Evolutionary conservation across 192 early-diverging fungal species (phyloP).

Genomic region (Entomortierella parvispora): DNA sequence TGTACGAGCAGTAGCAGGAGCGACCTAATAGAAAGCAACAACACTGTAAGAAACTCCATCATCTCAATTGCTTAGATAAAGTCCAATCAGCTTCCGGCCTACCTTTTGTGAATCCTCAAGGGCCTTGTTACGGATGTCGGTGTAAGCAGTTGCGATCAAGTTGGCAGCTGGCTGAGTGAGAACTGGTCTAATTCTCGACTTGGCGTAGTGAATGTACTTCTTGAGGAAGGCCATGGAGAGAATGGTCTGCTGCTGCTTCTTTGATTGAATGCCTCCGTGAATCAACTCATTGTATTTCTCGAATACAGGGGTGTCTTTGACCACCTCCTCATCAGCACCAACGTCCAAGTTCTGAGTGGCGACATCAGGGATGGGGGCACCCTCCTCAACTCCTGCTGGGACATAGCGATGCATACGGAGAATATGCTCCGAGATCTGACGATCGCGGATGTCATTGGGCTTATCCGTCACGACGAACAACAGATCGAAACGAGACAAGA

Average conservation of each 20-base stretch:
- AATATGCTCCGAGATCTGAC: constrained; percentile 92
- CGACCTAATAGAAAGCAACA: constrained; percentile 67
- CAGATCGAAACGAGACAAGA: constrained; percentile 97
- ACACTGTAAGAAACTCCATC: constrained; percentile 6
- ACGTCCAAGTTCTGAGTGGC: constrained; percentile 54
- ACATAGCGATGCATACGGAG: constrained; percentile 94
- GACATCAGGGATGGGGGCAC: constrained; percentile 64
- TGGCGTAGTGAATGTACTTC: constrained; percentile 96
- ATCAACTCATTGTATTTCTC: constrained; percentile 89
- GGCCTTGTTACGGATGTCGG: constrained; percentile 83
- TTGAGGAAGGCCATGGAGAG: constrained; percentile 90
- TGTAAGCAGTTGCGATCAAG: constrained; percentile 82
- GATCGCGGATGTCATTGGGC: constrained; percentile 85
- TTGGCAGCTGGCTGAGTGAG: constrained; percentile 87
- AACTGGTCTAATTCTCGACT: constrained; percentile 84
- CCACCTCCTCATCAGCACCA: constrained; percentile 62
- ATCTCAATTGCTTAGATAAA: too few relatives aligned
- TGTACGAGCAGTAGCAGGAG: constrained; percentile 98
- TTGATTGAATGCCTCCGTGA: constrained; percentile 74
- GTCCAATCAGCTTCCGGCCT: background rate
- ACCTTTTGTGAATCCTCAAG: constrained; percentile 76
- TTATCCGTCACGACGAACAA: constrained; percentile 96
- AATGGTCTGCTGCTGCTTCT: constrained; percentile 52
- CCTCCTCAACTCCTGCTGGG: constrained; percentile 85
- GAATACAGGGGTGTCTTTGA: constrained; percentile 75